Base-by-base conservation (phyloP, 352 stramenopile genomes). In the Phytophthora vignae region DNA sequence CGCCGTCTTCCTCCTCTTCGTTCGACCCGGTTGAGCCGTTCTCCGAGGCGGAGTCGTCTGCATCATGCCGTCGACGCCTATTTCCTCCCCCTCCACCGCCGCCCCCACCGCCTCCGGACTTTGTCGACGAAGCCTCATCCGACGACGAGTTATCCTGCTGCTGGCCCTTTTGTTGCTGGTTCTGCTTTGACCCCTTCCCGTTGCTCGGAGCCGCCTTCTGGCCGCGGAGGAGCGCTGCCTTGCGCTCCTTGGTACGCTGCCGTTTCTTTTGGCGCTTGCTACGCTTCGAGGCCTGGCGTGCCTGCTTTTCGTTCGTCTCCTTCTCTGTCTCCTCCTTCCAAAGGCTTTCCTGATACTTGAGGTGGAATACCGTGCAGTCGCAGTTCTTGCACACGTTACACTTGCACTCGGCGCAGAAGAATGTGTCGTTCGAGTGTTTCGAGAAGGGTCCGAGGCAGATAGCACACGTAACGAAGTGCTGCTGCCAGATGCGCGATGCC, bases 371-470 rank as follows among this genome's bases (percentile, higher is more conserved):
- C 31, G 91, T 96, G 79, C 98, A 99, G 74, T 99, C 96, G 72
- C 98, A 99, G 59, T 94, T 95, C 78, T 88, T 95, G 76, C 98
- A 99, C 10, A 99, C 98, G 63, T 99, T 97, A 71, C 97, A 99
- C 81, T 99, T 99, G 83, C 97, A 99, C 83, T 99, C 98, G 38
- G 90, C 86, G 73, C 98, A 99, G 77, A 99, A 99, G 64, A 97
- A 97, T 50, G 94, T 97, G 74, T 98, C 90, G 55, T 95, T 91
- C 53, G 94, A 96, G 78, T 98, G 91, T 74, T 98, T 98, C 1
- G 95, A 99, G 78, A 98, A 99, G 22, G 94, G 96, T 12, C 90
- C 83, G 25, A 98, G 85, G 80, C 98, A 99, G 40, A 99, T 98
- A 25, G 97, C 97, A 77, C 97, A 99, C 40, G 93, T 98, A 27